Evolutionary conservation across 164 flowering plant species (phyloP), one percentile per base, ranked within the genome.

Genomic region (Sextonia rubra): DNA sequence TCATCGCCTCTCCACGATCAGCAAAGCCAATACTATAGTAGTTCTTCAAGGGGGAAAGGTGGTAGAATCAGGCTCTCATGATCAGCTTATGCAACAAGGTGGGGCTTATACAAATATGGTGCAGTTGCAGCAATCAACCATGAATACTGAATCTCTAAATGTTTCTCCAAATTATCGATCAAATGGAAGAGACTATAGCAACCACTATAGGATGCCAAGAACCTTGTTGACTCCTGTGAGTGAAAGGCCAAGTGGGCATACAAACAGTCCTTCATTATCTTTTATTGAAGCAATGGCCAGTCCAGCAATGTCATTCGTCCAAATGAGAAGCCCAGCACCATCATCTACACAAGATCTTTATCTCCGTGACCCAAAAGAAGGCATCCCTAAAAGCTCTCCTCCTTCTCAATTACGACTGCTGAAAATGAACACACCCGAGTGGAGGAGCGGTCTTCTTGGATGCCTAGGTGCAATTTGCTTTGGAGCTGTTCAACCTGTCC

Each of bases 401-500:
- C 94, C 95, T 7, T 91, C 95, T 1, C 92, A 89, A 48, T 66
- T 81, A 66, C 84, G 93, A 67, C 29, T 94, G 26, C 47, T 90
- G 18, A 82, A 88, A 5, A 18, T 91, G 80, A 93, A 87, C 32
- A 3, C 77, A 17, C 92, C 94, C 0, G 98, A 93, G 75, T 93
- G 97, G 98, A 88, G 76, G 79, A 87, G 88, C 62, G 94, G 88
- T 2, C 32, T 14, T 3, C 12, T 84, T 4, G 96, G 97, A 29
- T 80, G 91, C 24, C 18, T 79, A 0, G 71, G 86, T 29, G 98
- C 98, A 3, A 56, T 79, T 1, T 7, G 86, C 48, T 89, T 88
- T 68, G 97, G 95, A 12, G 98, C 87, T 6, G 85, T 91, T 26
- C 97, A 90, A 32, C 98, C 98, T 0, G 25, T 83, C 0, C 88